Evolutionary conservation across 495 filamentous ascomycete species (phyloP).

Genomic region (Lasiosphaeria ovina): DNA sequence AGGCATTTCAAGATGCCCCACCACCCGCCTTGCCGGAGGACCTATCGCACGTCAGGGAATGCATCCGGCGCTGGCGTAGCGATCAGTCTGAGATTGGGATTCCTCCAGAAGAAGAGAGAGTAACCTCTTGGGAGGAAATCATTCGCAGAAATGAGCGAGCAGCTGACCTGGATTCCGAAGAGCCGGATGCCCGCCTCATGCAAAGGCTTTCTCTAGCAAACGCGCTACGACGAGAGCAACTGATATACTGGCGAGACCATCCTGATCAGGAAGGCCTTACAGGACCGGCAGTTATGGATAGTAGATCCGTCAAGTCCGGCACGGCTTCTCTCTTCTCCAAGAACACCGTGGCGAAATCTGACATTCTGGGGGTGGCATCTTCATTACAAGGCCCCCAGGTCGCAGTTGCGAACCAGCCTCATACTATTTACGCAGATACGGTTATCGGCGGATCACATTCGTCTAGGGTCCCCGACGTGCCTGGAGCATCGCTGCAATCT

Average conservation of each 20-base stretch:
- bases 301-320: not conserved
- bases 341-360: not conserved
- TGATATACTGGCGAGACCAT: constrained; percentile 5
- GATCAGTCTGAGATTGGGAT: not conserved
- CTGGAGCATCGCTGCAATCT: not conserved
- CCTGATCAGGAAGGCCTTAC: not conserved
- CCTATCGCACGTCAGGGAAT: not conserved
- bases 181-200: not conserved
- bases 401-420: not conserved
- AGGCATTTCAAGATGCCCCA: not conserved
- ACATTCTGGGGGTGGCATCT: not conserved
- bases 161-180: not conserved
- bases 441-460: not conserved
- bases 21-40: not conserved
- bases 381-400: not conserved
- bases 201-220: constrained; percentile 9
- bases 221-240: constrained; percentile 7
- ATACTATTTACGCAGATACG: not conserved
- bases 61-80: not conserved
- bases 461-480: not conserved
- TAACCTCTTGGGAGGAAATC: not conserved
- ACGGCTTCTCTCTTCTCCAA: not conserved
- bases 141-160: not conserved
- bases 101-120: not conserved
- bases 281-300: not conserved